Percentiles rank a stretch among this genome's conserved stretches.
These are phyloP conservation scores for Artemisia tridentata DNA, from an alignment of 129 eudicot genomes.

Conservation along the genomic window DNA sequence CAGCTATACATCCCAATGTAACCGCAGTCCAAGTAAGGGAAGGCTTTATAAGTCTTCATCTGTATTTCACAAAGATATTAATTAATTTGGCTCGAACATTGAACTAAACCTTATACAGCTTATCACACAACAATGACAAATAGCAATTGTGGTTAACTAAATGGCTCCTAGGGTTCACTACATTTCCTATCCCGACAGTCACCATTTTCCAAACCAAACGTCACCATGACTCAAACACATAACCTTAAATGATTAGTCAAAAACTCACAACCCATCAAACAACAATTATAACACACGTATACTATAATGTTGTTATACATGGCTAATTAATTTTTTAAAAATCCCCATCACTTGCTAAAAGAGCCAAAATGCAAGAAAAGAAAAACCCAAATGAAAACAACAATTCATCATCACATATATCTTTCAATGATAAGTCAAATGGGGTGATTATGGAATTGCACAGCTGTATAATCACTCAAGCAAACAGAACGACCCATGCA, in stretches of 20 bases:
- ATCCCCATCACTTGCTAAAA: constrained; percentile 9
- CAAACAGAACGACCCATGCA: constrained; percentile 23
- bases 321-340: neutral
- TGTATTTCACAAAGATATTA: too few species aligned
- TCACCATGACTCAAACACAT: constrained; percentile 1
- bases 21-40: too few species aligned
- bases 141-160: too few species aligned
- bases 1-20: too few species aligned
- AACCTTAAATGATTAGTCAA: neutral
- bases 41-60: too few species aligned
- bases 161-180: too few species aligned
- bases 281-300: neutral
- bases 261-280: neutral
- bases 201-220: neutral
- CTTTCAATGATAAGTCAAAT: constrained; percentile 6
- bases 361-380: constrained; percentile 5
- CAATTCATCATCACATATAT: constrained; percentile 19
- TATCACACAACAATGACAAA: too few species aligned
- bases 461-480: constrained; percentile 25
- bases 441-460: constrained; percentile 9
- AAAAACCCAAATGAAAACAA: neutral
- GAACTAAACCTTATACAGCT: too few species aligned
- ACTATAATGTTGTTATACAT: neutral
- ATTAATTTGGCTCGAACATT: too few species aligned
- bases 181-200: too few species aligned